Evolutionary conservation across 768 basidiomycete genomes (phyloP), one percentile per base, ranked within the genome.

Genomic region (Mycena metata): DNA sequence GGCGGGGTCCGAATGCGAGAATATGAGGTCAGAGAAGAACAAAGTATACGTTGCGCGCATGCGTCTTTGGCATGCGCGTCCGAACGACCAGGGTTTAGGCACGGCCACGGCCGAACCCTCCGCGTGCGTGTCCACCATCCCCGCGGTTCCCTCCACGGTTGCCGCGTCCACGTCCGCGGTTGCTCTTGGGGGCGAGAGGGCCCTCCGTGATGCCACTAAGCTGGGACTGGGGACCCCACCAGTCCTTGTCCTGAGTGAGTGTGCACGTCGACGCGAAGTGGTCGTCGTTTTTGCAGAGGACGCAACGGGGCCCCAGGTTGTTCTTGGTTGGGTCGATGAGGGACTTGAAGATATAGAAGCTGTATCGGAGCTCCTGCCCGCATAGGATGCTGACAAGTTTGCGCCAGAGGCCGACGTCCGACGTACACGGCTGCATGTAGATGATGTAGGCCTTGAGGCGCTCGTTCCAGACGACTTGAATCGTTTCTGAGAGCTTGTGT

Each of bases 181-280:
- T 30, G 39, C 39, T 39, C 39, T 21, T 47, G 7, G 5, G 26
- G 8, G 51, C 46, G 23, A 47, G 46, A 1, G 46, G 46, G 46
- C 51, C 51, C 8, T 52, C 51, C 12, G 24, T 52, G 30, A 52
- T 30, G 11, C 33, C 30, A 8, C 33, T 52, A 30, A 52, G 12
- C 26, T 52, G 51, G 15, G 26, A 15, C 30, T 52, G 12, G 2
- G 51, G 51, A 8, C 51, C 51, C 26, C 51, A 52, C 51, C 51
- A 52, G 12, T 15, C 23, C 3, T 30, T 1, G 26, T 33, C 30
- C 24, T 5, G 2, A 10, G 19, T 35, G 33, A 11, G 35, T 15
- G 51, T 24, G 51, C 51, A 52, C 16, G 33, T 7, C 51, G 30
- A 52, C 15, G 26, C 51, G 16, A 52, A 52, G 33, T 52, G 51